Percentiles rank a stretch among this genome's conserved stretches.
Conservation (phyloP, 2,329 filamentous ascomycete species). For the Talaromyces pinophilus region DNA sequence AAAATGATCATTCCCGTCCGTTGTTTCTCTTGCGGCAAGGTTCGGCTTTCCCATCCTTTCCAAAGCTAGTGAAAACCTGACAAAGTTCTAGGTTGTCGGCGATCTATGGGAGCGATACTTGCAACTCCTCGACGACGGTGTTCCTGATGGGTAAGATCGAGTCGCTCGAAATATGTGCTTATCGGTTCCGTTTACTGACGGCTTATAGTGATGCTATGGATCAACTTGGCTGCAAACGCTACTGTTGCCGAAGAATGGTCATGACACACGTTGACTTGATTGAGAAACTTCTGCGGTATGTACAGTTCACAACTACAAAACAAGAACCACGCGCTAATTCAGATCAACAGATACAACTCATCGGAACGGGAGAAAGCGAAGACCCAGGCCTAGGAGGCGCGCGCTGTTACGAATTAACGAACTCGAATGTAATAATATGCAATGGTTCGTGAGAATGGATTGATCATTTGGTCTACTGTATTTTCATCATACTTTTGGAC, state of each 20-base stretch:
- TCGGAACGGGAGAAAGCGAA: constrained; percentile 51
- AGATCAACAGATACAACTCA: constrained; percentile 49
- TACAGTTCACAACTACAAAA: not conserved
- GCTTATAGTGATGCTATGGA: constrained; percentile 85
- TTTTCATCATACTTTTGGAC: constrained; percentile 23
- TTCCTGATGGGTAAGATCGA: constrained; percentile 68
- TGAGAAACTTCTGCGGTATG: constrained; percentile 93
- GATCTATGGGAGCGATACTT: constrained; percentile 98
- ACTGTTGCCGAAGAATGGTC: constrained; percentile 98
- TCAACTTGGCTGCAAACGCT: constrained; percentile 85
- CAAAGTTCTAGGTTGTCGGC: constrained; percentile 72
- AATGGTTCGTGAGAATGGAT: constrained; percentile 13
- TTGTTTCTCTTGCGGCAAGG: constrained; percentile 99
- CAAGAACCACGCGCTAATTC: not conserved
- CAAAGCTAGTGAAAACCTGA: constrained; percentile 18
- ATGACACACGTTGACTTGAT: constrained; percentile 99
- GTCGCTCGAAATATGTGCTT: not conserved
- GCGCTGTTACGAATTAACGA: constrained; percentile 20
- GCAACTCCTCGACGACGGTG: constrained; percentile 76
- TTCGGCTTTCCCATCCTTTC: constrained; percentile 42
- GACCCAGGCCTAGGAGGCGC: constrained; percentile 28
- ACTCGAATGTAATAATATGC: constrained; percentile 14
- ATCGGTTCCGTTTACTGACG: constrained; percentile 7
- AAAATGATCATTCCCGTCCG: constrained; percentile 96
- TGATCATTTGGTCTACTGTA: constrained; percentile 11